Evolutionary conservation across 257 asterid genomes (phyloP), one percentile per base, ranked within the genome.

Genomic region (Solanum etuberosum): DNA sequence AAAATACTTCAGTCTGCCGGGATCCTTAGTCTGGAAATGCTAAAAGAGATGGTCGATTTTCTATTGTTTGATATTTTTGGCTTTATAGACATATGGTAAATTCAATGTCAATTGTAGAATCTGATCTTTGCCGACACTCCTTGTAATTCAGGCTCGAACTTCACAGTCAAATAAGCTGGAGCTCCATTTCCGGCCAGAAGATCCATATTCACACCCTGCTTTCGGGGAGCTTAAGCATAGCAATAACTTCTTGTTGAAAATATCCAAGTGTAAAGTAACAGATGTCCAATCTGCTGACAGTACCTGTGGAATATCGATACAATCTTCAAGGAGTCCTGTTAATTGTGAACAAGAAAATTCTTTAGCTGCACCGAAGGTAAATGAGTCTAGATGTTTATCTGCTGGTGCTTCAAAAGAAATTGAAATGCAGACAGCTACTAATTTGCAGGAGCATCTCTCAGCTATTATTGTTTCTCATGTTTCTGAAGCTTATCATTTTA

Each of bases 121-220:
- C 59, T 27, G 71, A 85, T 89, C 59, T 89, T 65, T 83, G 73
- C 5, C 46, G 38, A 23, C 40, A 29, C 15, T 70, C 74, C 34
- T 72, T 68, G 25, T 48, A 86, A 86, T 89, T 86, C 89, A 95
- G 98, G 94, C 87, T 84, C 96, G 96, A 83, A 87, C 91, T 71
- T 91, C 91, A 67, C 89, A 93, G 89, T 90, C 95, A 85, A 94
- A 91, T 91, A 95, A 92, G 92, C 85, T 97, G 91, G 96, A 95
- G 91, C 92, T 97, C 76, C 91, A 88, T 88, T 97, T 97, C 88
- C 98, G 99, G 43, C 98, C 99, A 61, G 99, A 96, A 92, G 99
- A 97, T 92, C 98, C 98, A 23, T 95, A 93, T 90, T 94, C 98
- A 74, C 98, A 97, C 90, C 98, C 98, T 31, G 93, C 93, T 43